A percentile compares a stretch with the other conserved stretches of the same genome.
Conservation (phyloP, 78 protist species). For the Salpingoeca rosetta region DNA sequence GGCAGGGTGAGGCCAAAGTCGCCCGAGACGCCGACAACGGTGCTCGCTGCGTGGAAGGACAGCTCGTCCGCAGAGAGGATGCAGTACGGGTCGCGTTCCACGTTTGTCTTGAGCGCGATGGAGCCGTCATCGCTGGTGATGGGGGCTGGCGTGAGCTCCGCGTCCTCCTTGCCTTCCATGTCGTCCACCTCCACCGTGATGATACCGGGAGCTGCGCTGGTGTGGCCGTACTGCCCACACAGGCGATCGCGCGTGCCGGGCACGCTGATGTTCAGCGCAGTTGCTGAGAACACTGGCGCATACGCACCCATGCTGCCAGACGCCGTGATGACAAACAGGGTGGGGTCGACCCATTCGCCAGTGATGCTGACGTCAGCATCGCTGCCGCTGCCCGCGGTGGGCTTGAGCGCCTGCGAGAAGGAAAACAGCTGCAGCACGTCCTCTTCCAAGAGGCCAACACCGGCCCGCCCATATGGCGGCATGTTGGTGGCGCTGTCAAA, state of each 20-base stretch:
- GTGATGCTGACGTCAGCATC: background rate
- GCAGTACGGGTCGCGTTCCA: too few relatives aligned
- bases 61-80: background rate
- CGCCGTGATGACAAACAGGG: background rate
- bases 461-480: background rate
- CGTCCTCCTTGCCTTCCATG: too few relatives aligned
- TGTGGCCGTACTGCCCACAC: background rate
- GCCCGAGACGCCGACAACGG: background rate
- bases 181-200: too few relatives aligned
- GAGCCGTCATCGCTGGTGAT: too few relatives aligned
- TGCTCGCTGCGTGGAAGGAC: background rate
- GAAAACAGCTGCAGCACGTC: background rate
- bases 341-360: background rate
- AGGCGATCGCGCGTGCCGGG: background rate
- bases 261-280: background rate
- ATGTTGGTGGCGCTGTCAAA: background rate
- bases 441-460: background rate
- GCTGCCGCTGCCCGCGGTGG: background rate
- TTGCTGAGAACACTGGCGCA: background rate
- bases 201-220: too few relatives aligned
- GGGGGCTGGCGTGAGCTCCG: too few relatives aligned
- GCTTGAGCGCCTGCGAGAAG: background rate
- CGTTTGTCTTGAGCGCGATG: too few relatives aligned
- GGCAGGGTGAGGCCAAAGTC: background rate
- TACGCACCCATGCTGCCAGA: background rate